phyloP scores from a whole-genome alignment of 331 rosid genomes.

The Quercus tomentella region DNA sequence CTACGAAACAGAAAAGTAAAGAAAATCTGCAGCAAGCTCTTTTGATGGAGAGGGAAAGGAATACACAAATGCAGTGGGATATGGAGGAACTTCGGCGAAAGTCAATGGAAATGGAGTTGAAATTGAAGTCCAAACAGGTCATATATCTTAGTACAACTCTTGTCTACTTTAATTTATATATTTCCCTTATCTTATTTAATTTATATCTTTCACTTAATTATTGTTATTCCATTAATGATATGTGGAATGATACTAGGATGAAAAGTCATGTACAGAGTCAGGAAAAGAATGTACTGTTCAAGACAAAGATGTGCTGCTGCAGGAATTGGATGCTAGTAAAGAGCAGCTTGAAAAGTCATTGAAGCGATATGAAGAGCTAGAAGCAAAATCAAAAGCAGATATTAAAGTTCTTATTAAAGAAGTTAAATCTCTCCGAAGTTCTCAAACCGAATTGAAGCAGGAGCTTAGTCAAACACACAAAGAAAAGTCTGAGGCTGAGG shows the following conservation, averaged over 20 bases:
- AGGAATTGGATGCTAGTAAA: conserved; percentile 51
- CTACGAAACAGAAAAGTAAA: conserved; percentile 69
- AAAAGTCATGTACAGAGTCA: conserved; percentile 28
- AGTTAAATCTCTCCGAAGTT: conserved; percentile 81
- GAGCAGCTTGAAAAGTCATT: conserved; percentile 59
- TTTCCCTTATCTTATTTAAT: conserved; percentile 17
- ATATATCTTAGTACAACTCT: conserved; percentile 8
- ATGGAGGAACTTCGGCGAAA: conserved; percentile 96
- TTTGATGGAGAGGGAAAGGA: conserved; percentile 86
- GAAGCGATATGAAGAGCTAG: conserved; percentile 77
- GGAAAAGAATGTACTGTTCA: conserved; percentile 30
- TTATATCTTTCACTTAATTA: conserved; percentile 13
- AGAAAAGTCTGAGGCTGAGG: conserved; percentile 79
- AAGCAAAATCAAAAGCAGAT: conserved; percentile 88
- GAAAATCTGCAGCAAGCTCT: conserved; percentile 98
- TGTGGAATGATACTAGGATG: conserved; percentile 43
- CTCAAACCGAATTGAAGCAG: conserved; percentile 52
- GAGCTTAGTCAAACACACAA: conserved; percentile 51
- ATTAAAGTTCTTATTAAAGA: conserved; percentile 89
- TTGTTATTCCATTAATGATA: conserved; percentile 16
- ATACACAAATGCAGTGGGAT: conserved; percentile 96
- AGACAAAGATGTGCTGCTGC: conserved; percentile 40
- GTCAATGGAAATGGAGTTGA: conserved; percentile 91
- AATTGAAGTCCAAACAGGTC: conserved; percentile 74
- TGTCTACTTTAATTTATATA: conserved; percentile 9